These are phyloP conservation scores for Alternaria consortialis DNA, from an alignment of 2,329 filamentous ascomycete species.

Conservation along the genomic window DNA sequence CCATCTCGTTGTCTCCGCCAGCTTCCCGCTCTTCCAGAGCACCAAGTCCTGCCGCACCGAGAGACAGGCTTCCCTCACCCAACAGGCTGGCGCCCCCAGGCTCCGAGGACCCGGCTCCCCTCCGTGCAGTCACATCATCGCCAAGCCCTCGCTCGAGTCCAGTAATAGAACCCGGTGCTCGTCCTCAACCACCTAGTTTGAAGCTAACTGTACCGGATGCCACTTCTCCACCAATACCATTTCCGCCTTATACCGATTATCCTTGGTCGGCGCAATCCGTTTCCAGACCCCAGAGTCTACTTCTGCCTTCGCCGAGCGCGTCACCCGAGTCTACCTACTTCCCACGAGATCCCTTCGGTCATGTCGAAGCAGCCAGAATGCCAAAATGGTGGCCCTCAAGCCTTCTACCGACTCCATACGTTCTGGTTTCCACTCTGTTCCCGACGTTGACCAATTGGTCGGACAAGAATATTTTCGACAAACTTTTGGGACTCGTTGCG, in stretches of 20 bases:
- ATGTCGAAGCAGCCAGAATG: conserved; percentile 51
- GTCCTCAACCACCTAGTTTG: conserved; percentile 47
- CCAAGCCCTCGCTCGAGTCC: conserved; percentile 42
- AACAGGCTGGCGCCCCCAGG: conserved; percentile 52
- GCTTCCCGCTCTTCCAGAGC: conserved; percentile 42
- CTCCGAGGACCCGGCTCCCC: conserved; percentile 34
- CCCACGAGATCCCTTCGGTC: conserved; percentile 55
- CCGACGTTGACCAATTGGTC: conserved; percentile 85
- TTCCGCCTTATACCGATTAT: conserved; percentile 72
- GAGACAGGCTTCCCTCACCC: conserved; percentile 29
- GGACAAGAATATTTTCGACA: conserved; percentile 85
- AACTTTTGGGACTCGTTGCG: conserved; percentile 80
- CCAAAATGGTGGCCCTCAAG: conserved; percentile 84
- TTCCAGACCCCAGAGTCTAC: conserved; percentile 64
- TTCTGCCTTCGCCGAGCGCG: conserved; percentile 62
- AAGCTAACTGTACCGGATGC: conserved; percentile 54
- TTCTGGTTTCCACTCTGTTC: conserved; percentile 79
- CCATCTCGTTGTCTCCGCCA: conserved; percentile 52
- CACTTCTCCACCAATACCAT: conserved; percentile 65
- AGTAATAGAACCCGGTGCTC: conserved; percentile 29
- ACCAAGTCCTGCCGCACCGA: conserved; percentile 38
- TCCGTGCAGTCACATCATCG: conserved; percentile 29
- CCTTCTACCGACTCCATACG: conserved; percentile 74
- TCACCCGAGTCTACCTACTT: conserved; percentile 59
- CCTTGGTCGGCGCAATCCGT: conserved; percentile 52